These are phyloP conservation scores for Phellinidium pouzarii DNA, from an alignment of 1,284 basidiomycete genomes.

Conservation along the genomic window DNA sequence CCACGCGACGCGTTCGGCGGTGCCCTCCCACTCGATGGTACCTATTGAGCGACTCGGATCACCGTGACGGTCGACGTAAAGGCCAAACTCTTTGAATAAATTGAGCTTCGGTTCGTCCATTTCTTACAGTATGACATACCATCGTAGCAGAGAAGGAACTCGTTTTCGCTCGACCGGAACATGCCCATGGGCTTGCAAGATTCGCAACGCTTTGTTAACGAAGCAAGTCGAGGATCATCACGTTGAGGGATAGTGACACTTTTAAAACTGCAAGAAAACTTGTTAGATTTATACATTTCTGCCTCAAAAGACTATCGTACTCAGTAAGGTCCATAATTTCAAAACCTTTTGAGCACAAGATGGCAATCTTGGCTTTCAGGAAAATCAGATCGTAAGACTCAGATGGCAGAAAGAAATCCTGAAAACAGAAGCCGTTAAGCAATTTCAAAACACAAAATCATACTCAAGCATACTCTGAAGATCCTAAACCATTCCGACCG, in stretches of 20 bases:
- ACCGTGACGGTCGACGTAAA: conserved; percentile 86
- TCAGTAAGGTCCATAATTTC: conserved; percentile 93
- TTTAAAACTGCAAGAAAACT: conserved; percentile 52
- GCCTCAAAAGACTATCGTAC: conserved; percentile 40
- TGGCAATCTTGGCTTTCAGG: conserved; percentile 84
- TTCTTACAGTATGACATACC: conserved; percentile 42
- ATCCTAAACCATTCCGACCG: conserved; percentile 89
- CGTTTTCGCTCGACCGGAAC: conserved; percentile 83
- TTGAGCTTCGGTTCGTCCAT: conserved; percentile 8
- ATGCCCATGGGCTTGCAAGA: conserved; percentile 82
- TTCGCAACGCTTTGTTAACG: conserved; percentile 78
- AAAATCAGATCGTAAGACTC: conserved; percentile 89
- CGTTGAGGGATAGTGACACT: conserved; percentile 81
- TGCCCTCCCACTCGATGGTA: conserved; percentile 94
- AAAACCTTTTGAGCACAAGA: conserved; percentile 90
- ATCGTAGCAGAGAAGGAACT: conserved; percentile 91
- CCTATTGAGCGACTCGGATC: conserved; percentile 67
- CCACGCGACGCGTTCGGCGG: conserved; percentile 80
- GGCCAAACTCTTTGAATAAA: conserved; percentile 73
- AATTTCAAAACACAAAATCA: neutral
- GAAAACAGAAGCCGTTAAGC: neutral
- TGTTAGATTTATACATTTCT: conserved; percentile 12
- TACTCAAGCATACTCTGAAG: conserved; percentile 52
- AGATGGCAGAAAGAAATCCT: conserved; percentile 88
- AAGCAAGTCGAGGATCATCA: conserved; percentile 68